Evolutionary conservation across 1,139 yeast genomes (phyloP), one percentile per base, ranked within the genome.

Genomic region (Zygosaccharomyces sapae): DNA sequence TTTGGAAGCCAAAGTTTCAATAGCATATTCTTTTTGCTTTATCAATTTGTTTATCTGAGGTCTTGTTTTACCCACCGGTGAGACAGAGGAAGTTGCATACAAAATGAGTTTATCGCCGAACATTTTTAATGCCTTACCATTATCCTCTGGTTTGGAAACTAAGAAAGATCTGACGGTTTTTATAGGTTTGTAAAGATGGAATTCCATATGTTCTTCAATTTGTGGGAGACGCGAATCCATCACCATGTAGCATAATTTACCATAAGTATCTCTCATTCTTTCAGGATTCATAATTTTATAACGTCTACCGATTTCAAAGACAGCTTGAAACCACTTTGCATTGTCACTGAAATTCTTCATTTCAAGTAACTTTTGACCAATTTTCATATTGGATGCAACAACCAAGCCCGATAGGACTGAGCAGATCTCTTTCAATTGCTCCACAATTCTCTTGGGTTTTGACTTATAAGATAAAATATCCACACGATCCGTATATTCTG

Each of bases 281-380:
- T 83, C 88, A 0, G 92, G 92, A 59, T 83, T 83, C 88, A 83
- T 81, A 55, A 84, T 79, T 61, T 83, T 83, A 66, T 83, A 83
- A 44, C 92, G 72, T 55, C 92, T 73, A 22, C 92, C 92, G 51
- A 83, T 77, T 64, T 83, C 92, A 62, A 83, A 83, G 12, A 83
- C 70, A 36, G 65, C 67, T 58, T 83, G 74, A 62, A 79, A 83
- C 87, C 89, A 83, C 35, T 75, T 79, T 2, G 83, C 81, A 59
- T 83, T 81, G 49, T 78, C 81, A 33, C 76, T 70, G 57, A 81
- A 83, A 55, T 81, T 81, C 58, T 80, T 80, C 60, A 80, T 76
- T 50, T 79, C 77, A 39, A 84, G 72, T 50, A 84, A 69, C 41
- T 69, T 72, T 55, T 79, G 80, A 5, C 92, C 92, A 24, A 71